These are phyloP conservation scores for Sporobolomyces roseus DNA, from an alignment of 768 basidiomycete species.

Conservation along the genomic window DNA sequence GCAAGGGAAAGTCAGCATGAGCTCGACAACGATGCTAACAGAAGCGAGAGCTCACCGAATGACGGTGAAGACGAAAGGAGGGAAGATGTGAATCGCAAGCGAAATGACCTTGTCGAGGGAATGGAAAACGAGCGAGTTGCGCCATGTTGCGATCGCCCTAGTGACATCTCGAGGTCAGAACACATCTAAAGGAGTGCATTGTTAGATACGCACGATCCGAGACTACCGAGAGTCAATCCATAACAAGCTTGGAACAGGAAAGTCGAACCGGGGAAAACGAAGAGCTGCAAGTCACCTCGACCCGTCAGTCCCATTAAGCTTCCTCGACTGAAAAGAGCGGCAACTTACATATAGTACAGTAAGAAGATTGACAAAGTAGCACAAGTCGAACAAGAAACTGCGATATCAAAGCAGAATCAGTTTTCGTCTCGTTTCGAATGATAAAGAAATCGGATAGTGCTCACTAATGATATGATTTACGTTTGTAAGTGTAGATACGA, in stretches of 20 bases:
- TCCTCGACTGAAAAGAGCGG: too few species aligned
- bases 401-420: background rate
- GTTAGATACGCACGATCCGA: conserved; percentile 25
- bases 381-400: conserved; percentile 51
- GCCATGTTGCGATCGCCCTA: conserved; percentile 95
- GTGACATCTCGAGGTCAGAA: background rate
- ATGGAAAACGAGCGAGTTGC: conserved; percentile 97
- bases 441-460: conserved; percentile 47
- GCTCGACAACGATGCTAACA: background rate
- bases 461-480: conserved; percentile 90
- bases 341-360: conserved; percentile 66
- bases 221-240: conserved; percentile 71
- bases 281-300: conserved; percentile 53
- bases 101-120: conserved; percentile 91
- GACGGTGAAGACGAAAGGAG: conserved; percentile 83
- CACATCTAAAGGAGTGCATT: background rate
- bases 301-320: too few species aligned
- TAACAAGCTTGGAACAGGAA: conserved; percentile 87
- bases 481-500: conserved; percentile 82
- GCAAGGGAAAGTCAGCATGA: background rate
- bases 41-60: conserved; percentile 61
- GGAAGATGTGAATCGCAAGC: conserved; percentile 90
- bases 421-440: background rate
- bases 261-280: conserved; percentile 74
- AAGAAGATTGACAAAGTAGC: conserved; percentile 89